These are phyloP conservation scores for Hyphodiscus sp. DNA, from an alignment of 2,329 filamentous ascomycete species.

Conservation along the genomic window DNA sequence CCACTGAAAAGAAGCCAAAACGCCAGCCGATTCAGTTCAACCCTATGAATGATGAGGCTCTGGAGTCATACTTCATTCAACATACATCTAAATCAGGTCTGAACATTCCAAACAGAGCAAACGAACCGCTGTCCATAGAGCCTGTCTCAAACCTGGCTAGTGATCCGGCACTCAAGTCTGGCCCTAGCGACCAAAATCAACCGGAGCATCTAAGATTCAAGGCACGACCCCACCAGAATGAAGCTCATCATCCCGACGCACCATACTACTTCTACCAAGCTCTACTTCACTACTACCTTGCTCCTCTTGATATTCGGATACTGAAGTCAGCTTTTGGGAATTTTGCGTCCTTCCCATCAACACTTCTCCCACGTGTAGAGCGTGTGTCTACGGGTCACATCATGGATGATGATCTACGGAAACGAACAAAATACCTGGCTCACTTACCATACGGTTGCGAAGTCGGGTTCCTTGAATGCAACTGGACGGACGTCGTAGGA, in stretches of 20 bases:
- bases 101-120: constrained; percentile 22
- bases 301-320: constrained; percentile 66
- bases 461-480: constrained; percentile 66
- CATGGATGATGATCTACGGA: constrained; percentile 64
- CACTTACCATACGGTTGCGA: constrained; percentile 69
- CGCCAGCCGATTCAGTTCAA: constrained; percentile 44
- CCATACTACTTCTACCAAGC: constrained; percentile 68
- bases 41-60: constrained; percentile 37
- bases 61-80: constrained; percentile 45
- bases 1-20: constrained; percentile 40
- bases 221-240: constrained; percentile 2
- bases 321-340: constrained; percentile 64
- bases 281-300: constrained; percentile 65
- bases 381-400: constrained; percentile 65
- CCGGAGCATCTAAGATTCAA: too few species aligned
- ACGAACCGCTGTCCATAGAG: neutral
- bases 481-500: constrained; percentile 65
- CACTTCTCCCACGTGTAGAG: constrained; percentile 64
- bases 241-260: constrained; percentile 28
- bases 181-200: too few species aligned
- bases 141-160: neutral
- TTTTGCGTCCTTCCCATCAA: constrained; percentile 61
- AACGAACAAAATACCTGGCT: constrained; percentile 62
- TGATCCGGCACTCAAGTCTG: neutral
- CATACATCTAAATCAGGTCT: constrained; percentile 40